Conservation (phyloP, 441 rosid species). For the Populus hybrid region DNA sequence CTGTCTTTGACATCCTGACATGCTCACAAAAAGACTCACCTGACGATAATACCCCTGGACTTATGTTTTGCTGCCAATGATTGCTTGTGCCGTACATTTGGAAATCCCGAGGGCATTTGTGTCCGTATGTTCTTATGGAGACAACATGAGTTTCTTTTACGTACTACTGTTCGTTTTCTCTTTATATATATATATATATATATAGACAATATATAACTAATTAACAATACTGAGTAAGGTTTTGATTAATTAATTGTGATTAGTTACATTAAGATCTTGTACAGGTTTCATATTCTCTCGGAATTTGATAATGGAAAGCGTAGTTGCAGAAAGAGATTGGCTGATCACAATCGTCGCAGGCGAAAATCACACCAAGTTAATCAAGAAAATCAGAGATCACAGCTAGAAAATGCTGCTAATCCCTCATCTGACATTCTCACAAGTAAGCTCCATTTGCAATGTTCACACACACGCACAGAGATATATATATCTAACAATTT, state of each 20-base stretch:
- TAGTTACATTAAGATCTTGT: no score
- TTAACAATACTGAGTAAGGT: no score
- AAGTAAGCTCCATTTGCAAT: conserved; percentile 24
- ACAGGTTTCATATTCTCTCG: no score
- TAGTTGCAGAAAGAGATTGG: conserved; percentile 90
- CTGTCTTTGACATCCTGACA: neutral
- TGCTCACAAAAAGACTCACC: neutral
- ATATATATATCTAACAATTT: no score
- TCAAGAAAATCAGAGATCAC: conserved; percentile 43
- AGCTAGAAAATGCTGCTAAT: conserved; percentile 26
- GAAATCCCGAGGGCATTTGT: neutral
- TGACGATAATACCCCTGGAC: neutral
- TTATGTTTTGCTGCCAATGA: neutral
- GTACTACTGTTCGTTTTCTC: neutral
- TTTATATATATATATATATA: no score
- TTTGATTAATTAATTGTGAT: no score
- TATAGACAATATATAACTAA: no score
- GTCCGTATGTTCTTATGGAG: neutral
- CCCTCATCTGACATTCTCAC: conserved; percentile 41
- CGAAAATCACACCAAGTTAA: conserved; percentile 61
- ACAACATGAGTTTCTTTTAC: neutral
- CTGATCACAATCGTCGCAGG: conserved; percentile 93
- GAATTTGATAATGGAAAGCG: no score
- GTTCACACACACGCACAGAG: neutral
- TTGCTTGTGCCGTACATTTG: neutral